Evolutionary conservation across 306 rosid species (phyloP).

Genomic region (Betula pendula): DNA sequence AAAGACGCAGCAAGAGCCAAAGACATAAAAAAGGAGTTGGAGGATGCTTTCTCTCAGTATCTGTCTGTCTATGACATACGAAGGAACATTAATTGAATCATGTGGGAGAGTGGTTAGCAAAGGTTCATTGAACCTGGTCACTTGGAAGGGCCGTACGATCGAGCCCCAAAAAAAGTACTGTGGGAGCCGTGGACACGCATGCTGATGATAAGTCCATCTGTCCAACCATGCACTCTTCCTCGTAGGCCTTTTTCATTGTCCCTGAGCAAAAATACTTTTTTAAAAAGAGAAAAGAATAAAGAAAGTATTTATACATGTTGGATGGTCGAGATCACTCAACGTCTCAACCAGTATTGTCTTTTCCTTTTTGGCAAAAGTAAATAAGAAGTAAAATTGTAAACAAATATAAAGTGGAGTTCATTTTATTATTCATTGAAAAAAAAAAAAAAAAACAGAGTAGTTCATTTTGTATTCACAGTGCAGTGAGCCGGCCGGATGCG

Average conservation of each 20-base stretch:
- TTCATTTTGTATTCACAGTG: not conserved
- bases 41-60: not conserved
- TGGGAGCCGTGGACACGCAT: constrained; percentile 1
- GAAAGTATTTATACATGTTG: not conserved
- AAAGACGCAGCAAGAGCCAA: constrained; percentile 8
- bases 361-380: not conserved
- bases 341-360: not conserved
- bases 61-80: constrained; percentile 14
- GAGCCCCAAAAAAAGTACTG: not conserved
- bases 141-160: not conserved
- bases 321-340: constrained; percentile 5
- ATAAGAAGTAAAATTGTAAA: no score
- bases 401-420: no score
- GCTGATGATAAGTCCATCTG: constrained; percentile 11
- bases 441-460: no score
- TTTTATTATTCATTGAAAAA: no score
- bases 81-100: constrained; percentile 19
- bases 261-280: not conserved
- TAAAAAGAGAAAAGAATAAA: not conserved
- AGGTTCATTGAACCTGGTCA: constrained; percentile 63
- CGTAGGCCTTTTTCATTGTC: not conserved
- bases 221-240: constrained; percentile 3
- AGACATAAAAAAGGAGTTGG: constrained; percentile 3
- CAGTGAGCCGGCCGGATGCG: no score
- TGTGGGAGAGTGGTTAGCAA: not conserved